A percentile compares a stretch with the other conserved stretches of the same genome.
These are phyloP conservation scores for Pseudognaphalium luteoalbum DNA, from an alignment of 129 eudicot genomes.

Conservation along the genomic window DNA sequence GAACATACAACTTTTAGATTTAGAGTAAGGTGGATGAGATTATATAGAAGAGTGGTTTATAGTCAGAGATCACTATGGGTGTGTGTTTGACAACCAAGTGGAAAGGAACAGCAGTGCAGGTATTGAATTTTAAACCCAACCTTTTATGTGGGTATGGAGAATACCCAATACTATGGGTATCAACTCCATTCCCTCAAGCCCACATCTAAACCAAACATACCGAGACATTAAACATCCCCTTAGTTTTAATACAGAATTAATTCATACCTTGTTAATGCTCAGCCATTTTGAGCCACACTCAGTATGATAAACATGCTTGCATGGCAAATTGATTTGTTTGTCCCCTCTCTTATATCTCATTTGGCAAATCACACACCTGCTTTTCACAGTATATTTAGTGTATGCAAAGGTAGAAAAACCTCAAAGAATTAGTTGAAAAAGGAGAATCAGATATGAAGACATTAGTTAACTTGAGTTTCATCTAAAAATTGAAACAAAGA, in stretches of 20 bases:
- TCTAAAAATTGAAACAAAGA: neutral
- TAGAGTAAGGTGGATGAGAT: neutral
- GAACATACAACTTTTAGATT: neutral
- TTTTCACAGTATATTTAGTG: neutral
- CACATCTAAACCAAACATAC: neutral
- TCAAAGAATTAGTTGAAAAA: neutral
- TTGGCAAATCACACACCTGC: conserved; percentile 89
- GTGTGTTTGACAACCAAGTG: neutral
- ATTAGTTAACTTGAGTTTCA: neutral
- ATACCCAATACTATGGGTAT: neutral
- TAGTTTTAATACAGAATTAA: neutral
- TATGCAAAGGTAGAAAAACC: neutral
- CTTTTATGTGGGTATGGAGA: neutral
- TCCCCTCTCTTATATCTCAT: conserved; percentile 92
- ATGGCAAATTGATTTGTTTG: conserved; percentile 74
- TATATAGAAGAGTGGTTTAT: neutral
- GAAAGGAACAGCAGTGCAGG: neutral
- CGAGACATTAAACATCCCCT: too few relatives aligned
- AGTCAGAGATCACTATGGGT: neutral
- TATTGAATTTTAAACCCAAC: neutral
- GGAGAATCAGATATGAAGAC: neutral
- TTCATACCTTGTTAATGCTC: conserved; percentile 74
- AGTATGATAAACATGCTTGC: conserved; percentile 81
- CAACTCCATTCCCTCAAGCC: neutral
- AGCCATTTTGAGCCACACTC: conserved; percentile 90